A percentile compares a stretch with the other conserved stretches of the same genome.
Evolutionary conservation across 805 yeast species (phyloP).

Genomic region (Candida maesae): DNA sequence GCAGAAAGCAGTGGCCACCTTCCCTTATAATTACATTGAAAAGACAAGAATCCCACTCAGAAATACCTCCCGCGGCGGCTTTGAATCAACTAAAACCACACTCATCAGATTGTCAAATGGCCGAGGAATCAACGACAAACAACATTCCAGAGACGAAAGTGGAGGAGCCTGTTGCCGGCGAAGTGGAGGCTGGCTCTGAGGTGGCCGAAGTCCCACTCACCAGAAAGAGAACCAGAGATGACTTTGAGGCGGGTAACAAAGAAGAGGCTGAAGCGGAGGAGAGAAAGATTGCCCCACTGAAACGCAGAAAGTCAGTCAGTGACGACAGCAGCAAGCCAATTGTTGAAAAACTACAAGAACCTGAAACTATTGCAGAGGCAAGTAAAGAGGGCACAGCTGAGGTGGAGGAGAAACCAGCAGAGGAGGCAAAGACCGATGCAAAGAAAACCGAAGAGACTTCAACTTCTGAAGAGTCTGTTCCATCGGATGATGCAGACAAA

Average conservation of each 20-base stretch:
- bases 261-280: constrained; percentile 12
- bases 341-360: constrained; percentile 1
- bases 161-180: not conserved
- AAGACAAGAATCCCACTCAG: too few species aligned
- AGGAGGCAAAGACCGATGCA: constrained; percentile 1
- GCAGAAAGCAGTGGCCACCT: too few species aligned
- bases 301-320: constrained; percentile 17
- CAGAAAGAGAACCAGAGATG: constrained; percentile 29
- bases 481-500: not conserved
- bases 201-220: constrained; percentile 10
- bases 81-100: too few species aligned
- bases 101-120: too few species aligned
- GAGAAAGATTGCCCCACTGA: constrained; percentile 19
- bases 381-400: constrained; percentile 15
- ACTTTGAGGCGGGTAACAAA: constrained; percentile 21
- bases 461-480: not conserved
- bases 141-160: not conserved
- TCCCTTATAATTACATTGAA: too few species aligned
- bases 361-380: constrained; percentile 6
- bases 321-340: constrained; percentile 5
- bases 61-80: too few species aligned
- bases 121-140: not conserved
- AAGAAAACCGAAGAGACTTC: not conserved
- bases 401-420: constrained; percentile 10
- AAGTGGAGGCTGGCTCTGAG: not conserved